Evolutionary conservation across 805 yeast genomes (phyloP).

Genomic region (Teunomyces funiuensis): DNA sequence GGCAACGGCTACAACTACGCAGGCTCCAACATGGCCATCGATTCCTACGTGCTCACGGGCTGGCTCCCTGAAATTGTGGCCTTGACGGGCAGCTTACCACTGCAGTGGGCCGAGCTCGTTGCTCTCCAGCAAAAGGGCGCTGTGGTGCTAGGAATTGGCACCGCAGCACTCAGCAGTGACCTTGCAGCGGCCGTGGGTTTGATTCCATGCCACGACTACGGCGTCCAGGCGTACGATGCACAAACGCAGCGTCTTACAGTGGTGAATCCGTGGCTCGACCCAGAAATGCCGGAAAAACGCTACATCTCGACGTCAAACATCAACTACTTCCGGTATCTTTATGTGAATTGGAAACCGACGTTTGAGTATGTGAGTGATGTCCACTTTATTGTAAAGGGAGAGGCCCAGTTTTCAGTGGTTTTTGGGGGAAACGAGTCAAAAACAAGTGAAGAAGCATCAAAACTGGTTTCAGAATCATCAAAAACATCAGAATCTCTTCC

Average conservation of each 20-base stretch:
- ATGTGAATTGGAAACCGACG: conserved; percentile 65
- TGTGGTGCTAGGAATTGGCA: conserved; percentile 65
- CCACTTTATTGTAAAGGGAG: conserved; percentile 5
- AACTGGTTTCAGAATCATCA: no score
- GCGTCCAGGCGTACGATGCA: conserved; percentile 36
- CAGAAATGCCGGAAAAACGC: conserved; percentile 16
- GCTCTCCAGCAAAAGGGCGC: conserved; percentile 28
- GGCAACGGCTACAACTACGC: conserved; percentile 57
- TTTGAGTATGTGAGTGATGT: conserved; percentile 21
- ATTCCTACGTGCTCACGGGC: conserved; percentile 63
- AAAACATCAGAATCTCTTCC: no score
- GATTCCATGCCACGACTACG: conserved; percentile 69
- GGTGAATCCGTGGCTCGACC: conserved; percentile 39
- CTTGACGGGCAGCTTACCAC: conserved; percentile 14
- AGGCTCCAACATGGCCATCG: conserved; percentile 79
- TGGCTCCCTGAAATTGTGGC: conserved; percentile 66
- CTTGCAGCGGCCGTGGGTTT: conserved; percentile 39
- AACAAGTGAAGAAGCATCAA: no score
- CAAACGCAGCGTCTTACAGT: conserved; percentile 9
- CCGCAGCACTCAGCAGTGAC: conserved; percentile 45
- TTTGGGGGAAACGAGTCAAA: no score
- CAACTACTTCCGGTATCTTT: conserved; percentile 48
- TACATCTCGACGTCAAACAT: conserved; percentile 20
- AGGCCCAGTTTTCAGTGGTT: no score
- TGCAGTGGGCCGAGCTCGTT: conserved; percentile 15